These are phyloP conservation scores for Silene coronaria DNA, from an alignment of 179 eudicot species.

Conservation along the genomic window DNA sequence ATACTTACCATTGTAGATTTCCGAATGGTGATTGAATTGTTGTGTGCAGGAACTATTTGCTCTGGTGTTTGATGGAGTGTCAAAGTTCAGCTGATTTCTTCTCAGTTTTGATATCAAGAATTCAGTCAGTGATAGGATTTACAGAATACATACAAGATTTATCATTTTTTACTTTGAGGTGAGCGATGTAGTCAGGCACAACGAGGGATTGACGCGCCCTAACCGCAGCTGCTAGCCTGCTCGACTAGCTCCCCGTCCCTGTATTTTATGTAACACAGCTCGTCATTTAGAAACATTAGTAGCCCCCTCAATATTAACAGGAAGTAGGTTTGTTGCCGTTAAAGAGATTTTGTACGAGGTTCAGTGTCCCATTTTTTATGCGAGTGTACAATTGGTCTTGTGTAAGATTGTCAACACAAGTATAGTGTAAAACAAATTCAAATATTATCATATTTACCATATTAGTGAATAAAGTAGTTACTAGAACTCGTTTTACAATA, in stretches of 20 bases:
- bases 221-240: background rate
- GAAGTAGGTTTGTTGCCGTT: background rate
- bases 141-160: background rate
- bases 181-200: background rate
- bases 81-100: slow-evolving; percentile 9
- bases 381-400: too few species aligned
- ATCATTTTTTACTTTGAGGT: background rate
- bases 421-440: too few species aligned
- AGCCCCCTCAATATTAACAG: background rate
- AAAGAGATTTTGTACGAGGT: background rate
- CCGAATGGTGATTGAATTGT: slow-evolving; percentile 9
- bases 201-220: background rate
- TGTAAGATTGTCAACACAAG: too few species aligned
- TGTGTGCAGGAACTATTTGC: slow-evolving; percentile 43
- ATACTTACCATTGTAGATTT: background rate
- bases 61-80: slow-evolving; percentile 34
- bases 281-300: background rate
- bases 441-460: too few species aligned
- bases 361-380: background rate
- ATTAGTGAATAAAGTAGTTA: too few species aligned
- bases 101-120: background rate
- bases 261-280: background rate
- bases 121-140: background rate
- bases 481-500: too few species aligned
- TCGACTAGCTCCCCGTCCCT: background rate